A percentile compares a stretch with the other conserved stretches of the same genome.
Conservation (phyloP, 2,329 filamentous ascomycete species). For the Ceratocystis huliohia region DNA sequence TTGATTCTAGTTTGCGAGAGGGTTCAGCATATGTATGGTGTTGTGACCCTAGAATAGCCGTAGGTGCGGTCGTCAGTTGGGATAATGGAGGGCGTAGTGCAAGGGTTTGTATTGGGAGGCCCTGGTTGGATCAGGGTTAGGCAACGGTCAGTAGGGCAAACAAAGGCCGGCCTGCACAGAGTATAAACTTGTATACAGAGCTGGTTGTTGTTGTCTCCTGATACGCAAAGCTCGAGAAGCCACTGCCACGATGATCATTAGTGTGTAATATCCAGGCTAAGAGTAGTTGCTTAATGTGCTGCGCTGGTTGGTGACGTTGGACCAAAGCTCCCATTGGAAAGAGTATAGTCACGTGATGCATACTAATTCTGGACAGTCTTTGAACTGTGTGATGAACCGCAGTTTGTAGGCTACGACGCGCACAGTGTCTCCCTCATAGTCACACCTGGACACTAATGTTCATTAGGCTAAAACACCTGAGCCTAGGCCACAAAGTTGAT, state of each 20-base stretch:
- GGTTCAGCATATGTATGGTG: not conserved
- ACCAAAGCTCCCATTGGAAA: not conserved
- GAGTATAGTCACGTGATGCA: not conserved
- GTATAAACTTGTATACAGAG: not conserved
- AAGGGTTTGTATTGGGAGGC: not conserved
- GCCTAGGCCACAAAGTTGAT: conserved; percentile 8
- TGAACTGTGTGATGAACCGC: not conserved
- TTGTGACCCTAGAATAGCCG: no score
- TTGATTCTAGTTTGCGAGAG: not conserved
- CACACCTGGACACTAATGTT: not conserved
- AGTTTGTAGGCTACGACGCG: not conserved
- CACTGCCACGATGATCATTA: not conserved
- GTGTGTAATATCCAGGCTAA: not conserved
- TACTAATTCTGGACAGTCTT: not conserved
- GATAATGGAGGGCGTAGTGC: not conserved
- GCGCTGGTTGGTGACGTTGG: not conserved
- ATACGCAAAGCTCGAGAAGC: not conserved
- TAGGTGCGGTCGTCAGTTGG: no score
- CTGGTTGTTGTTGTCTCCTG: not conserved
- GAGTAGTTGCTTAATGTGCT: not conserved
- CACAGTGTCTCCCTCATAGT: not conserved
- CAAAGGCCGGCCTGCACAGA: no score
- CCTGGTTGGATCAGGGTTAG: not conserved
- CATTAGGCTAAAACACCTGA: not conserved
- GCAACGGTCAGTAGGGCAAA: not conserved